Evolutionary conservation across 495 filamentous ascomycete genomes (phyloP).

Genomic region (Penicillium psychrofluorescens): DNA sequence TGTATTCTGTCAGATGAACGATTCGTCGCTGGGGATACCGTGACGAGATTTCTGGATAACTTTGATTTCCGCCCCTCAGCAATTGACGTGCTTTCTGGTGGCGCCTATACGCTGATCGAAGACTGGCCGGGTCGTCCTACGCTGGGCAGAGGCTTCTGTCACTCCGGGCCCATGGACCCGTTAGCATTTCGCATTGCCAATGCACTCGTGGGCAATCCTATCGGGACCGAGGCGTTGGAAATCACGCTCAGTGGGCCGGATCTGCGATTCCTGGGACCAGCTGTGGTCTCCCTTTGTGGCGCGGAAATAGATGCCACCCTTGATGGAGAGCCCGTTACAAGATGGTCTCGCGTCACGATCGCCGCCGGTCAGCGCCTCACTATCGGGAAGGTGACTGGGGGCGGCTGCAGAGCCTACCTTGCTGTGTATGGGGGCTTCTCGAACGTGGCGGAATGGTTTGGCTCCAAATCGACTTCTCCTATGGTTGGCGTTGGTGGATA

Average conservation of each 20-base stretch:
- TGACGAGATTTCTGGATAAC: slow-evolving; percentile 44
- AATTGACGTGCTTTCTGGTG: slow-evolving; percentile 50
- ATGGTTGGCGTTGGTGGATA: slow-evolving; percentile 51
- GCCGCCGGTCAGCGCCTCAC: slow-evolving; percentile 45
- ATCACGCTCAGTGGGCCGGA: slow-evolving; percentile 54
- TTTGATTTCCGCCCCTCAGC: slow-evolving; percentile 45
- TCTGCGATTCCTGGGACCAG: slow-evolving; percentile 42
- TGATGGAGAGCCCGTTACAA: slow-evolving; percentile 35
- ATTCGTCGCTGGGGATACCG: slow-evolving; percentile 42
- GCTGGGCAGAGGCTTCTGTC: slow-evolving; percentile 41
- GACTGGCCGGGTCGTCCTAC: slow-evolving; percentile 51
- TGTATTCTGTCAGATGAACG: slow-evolving; percentile 30
- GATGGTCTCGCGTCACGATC: slow-evolving; percentile 48
- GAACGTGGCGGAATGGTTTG: slow-evolving; percentile 47
- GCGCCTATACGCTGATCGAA: slow-evolving; percentile 51
- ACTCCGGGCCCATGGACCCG: slow-evolving; percentile 50
- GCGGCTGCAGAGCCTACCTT: slow-evolving; percentile 52
- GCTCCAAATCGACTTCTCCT: slow-evolving; percentile 51
- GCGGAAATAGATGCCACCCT: slow-evolving; percentile 41
- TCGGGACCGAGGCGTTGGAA: slow-evolving; percentile 47
- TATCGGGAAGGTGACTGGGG: slow-evolving; percentile 43
- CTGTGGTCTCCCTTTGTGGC: slow-evolving; percentile 47
- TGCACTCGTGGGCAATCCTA: slow-evolving; percentile 48
- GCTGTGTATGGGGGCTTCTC: slow-evolving; percentile 52
- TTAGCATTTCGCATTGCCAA: slow-evolving; percentile 49